These are phyloP conservation scores for Zygotorulaspora mrakii DNA, from an alignment of 1,139 yeast genomes.

Conservation along the genomic window DNA sequence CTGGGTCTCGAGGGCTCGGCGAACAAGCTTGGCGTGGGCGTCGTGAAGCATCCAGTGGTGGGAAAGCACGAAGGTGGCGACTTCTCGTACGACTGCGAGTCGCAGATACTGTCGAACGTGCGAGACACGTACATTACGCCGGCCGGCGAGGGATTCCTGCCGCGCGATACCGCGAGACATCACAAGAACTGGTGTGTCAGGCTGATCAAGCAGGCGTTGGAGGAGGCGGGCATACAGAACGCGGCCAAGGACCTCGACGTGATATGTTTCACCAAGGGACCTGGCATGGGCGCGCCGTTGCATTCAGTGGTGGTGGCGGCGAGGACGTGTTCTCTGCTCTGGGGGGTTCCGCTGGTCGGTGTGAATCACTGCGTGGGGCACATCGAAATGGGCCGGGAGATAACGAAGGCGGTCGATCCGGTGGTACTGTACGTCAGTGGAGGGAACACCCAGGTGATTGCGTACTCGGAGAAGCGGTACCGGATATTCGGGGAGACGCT, in stretches of 20 bases:
- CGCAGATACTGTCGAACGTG: slow-evolving; percentile 76
- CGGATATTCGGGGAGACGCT: slow-evolving; percentile 95
- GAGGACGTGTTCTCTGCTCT: slow-evolving; percentile 72
- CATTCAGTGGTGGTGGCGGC: slow-evolving; percentile 94
- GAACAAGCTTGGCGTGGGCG: slow-evolving; percentile 90
- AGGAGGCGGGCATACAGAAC: slow-evolving; percentile 52
- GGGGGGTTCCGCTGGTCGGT: slow-evolving; percentile 84
- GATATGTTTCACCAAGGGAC: slow-evolving; percentile 95
- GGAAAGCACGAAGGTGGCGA: slow-evolving; percentile 43
- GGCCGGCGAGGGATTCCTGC: slow-evolving; percentile 96
- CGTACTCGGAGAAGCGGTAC: slow-evolving; percentile 87
- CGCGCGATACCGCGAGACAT: slow-evolving; percentile 94
- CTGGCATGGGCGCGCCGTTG: slow-evolving; percentile 99
- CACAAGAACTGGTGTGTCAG: slow-evolving; percentile 95
- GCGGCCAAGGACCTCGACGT: slow-evolving; percentile 64
- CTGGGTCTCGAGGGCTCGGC: slow-evolving; percentile 96
- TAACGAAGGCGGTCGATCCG: slow-evolving; percentile 92
- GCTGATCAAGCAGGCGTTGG: slow-evolving; percentile 61
- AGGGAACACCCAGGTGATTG: slow-evolving; percentile 97
- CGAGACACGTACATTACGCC: slow-evolving; percentile 95
- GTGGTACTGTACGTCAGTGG: slow-evolving; percentile 96
- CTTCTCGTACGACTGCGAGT: slow-evolving; percentile 39
- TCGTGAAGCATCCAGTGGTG: slow-evolving; percentile 66
- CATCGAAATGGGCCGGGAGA: slow-evolving; percentile 98
- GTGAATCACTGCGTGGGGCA: slow-evolving; percentile 98